Conservation (phyloP, 306 rosid genomes). For the Rosa persica region DNA sequence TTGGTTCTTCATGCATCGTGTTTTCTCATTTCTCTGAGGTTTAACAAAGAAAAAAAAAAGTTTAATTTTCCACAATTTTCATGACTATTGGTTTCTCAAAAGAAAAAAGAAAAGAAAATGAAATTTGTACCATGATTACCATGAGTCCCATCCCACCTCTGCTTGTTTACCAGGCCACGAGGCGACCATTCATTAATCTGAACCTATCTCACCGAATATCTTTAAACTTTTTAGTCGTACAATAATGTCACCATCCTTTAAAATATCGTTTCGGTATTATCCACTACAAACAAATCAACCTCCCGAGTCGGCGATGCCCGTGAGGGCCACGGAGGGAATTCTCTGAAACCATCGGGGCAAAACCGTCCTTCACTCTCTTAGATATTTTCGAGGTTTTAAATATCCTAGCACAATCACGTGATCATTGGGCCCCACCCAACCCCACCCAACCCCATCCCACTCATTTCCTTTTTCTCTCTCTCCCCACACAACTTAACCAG, state of each 20-base stretch:
- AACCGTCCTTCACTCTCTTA: not conserved
- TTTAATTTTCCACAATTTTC: too few relatives aligned
- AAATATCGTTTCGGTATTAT: not conserved
- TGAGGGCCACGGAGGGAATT: not conserved
- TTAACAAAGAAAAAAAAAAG: too few relatives aligned
- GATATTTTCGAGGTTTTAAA: constrained; percentile 21
- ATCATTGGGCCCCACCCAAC: not conserved
- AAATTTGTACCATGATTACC: too few relatives aligned
- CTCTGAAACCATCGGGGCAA: not conserved
- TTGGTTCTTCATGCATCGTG: too few relatives aligned
- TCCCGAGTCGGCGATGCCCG: not conserved
- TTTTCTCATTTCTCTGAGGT: too few relatives aligned
- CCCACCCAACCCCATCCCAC: not conserved
- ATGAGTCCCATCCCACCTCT: not conserved
- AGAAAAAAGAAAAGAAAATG: too few relatives aligned
- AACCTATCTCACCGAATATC: not conserved
- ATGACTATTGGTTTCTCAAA: too few relatives aligned
- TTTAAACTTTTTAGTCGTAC: not conserved
- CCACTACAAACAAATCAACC: not conserved
- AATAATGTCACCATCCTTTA: not conserved
- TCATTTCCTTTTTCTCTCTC: not conserved
- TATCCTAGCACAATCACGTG: constrained; percentile 17
- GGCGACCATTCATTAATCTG: not conserved
- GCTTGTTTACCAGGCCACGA: not conserved
- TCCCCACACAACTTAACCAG: not conserved